Percentiles rank a stretch among this genome's conserved stretches.
These are phyloP conservation scores for Fusarium chuoi DNA, from an alignment of 2,329 filamentous ascomycete genomes.

Conservation along the genomic window DNA sequence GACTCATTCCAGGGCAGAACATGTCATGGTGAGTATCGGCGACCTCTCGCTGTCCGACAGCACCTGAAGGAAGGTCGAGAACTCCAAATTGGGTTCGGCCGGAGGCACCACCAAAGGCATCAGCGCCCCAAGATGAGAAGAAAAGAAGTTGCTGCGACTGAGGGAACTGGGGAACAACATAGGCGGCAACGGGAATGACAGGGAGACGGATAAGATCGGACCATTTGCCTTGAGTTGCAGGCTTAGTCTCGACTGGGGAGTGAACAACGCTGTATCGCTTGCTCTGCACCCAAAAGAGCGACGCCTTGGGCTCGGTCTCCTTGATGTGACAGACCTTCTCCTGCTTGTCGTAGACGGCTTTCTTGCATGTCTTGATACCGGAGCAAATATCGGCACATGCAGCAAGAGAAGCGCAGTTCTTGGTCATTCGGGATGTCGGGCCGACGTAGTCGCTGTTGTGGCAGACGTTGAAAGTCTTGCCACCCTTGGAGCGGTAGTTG, in stretches of 20 bases:
- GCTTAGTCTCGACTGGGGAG: not conserved
- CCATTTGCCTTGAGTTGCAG: conserved; percentile 14
- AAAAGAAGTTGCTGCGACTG: conserved; percentile 27
- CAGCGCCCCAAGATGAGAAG: conserved; percentile 29
- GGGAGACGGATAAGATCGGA: conserved; percentile 30
- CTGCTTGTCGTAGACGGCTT: conserved; percentile 35
- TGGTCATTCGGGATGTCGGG: not conserved
- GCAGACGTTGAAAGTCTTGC: conserved; percentile 20
- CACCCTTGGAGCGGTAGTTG: conserved; percentile 15
- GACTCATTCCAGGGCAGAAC: conserved; percentile 66
- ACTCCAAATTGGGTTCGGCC: conserved; percentile 28
- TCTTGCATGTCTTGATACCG: conserved; percentile 10
- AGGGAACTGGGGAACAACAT: conserved; percentile 27
- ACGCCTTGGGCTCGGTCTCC: conserved; percentile 14
- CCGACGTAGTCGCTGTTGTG: conserved; percentile 24
- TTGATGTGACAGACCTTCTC: conserved; percentile 37
- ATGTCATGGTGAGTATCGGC: conserved; percentile 62
- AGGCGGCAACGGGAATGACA: conserved; percentile 31
- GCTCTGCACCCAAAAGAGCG: conserved; percentile 32
- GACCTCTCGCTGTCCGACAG: conserved; percentile 36
- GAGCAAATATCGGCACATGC: conserved; percentile 33
- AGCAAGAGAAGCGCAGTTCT: conserved; percentile 14
- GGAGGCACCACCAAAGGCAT: conserved; percentile 32
- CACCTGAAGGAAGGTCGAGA: conserved; percentile 18
- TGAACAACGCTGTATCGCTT: conserved; percentile 28